Evolutionary conservation across 2,329 filamentous ascomycete genomes (phyloP).

Genomic region (Verticillium albo-atrum): DNA sequence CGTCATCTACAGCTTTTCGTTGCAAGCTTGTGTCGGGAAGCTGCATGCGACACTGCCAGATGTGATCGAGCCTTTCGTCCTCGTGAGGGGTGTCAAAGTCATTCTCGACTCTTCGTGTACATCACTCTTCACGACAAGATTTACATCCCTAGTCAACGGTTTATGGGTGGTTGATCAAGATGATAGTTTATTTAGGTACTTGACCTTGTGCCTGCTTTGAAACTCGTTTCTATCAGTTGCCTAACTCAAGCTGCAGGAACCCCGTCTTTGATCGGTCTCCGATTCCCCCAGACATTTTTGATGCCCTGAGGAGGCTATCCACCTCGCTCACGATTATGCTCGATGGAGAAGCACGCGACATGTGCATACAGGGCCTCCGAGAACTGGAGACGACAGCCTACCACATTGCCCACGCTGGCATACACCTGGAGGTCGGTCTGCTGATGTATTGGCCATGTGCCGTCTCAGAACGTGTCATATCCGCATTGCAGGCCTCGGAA

Average conservation of each 20-base stretch:
- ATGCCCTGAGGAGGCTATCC: background rate
- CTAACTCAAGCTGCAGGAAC: background rate
- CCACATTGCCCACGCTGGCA: conserved; percentile 16
- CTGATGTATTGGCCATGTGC: conserved; percentile 20
- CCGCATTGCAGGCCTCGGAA: conserved; percentile 16
- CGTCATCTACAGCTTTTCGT: conserved; percentile 17
- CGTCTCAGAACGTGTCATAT: conserved; percentile 17
- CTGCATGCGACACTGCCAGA: background rate
- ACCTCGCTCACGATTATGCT: background rate
- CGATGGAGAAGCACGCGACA: conserved; percentile 2
- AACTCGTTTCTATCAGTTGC: too few relatives aligned
- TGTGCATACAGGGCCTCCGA: conserved; percentile 15
- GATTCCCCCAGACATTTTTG: background rate
- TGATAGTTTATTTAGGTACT: background rate
- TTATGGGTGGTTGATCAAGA: background rate
- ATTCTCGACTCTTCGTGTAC: background rate
- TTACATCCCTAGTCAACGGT: background rate
- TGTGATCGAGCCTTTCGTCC: conserved; percentile 2
- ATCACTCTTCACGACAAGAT: background rate
- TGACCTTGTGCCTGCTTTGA: too few relatives aligned
- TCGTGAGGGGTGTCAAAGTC: conserved; percentile 2
- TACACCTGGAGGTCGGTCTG: conserved; percentile 16
- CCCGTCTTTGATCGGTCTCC: background rate
- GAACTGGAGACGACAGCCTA: conserved; percentile 12
- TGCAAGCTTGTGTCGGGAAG: background rate